phyloP scores from a whole-genome alignment of 768 basidiomycete species.

The Podaxis sp. region DNA sequence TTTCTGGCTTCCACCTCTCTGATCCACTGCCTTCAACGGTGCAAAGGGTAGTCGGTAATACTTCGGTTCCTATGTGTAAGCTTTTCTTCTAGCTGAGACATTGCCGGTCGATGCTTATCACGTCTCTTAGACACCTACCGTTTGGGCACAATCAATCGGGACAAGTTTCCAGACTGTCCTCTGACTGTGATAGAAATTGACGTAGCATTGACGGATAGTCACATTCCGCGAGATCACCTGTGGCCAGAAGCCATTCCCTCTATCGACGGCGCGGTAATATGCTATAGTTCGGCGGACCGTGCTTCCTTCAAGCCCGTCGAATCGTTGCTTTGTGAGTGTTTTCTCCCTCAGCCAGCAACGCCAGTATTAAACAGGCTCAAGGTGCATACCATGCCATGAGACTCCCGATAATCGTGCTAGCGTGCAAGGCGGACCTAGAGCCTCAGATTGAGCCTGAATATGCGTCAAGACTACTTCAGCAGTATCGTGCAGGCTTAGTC shows the following conservation, averaged over 20 bases:
- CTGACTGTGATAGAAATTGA: conserved; percentile 59
- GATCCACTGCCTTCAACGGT: conserved; percentile 37
- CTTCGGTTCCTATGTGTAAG: conserved; percentile 11
- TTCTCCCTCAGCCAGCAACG: neutral
- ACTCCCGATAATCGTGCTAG: conserved; percentile 72
- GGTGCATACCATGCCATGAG: conserved; percentile 58
- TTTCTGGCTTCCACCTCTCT: conserved; percentile 58
- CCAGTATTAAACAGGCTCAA: conserved; percentile 27
- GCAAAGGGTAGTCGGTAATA: conserved; percentile 8
- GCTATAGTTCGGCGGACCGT: conserved; percentile 72
- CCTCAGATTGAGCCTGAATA: conserved; percentile 55
- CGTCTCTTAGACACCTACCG: conserved; percentile 30
- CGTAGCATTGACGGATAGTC: conserved; percentile 36
- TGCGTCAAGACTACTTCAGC: conserved; percentile 48
- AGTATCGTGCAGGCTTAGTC: conserved; percentile 76
- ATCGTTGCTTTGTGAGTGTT: conserved; percentile 66
- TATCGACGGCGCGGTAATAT: conserved; percentile 80
- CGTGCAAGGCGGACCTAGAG: conserved; percentile 81
- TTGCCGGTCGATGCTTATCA: neutral
- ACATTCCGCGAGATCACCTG: conserved; percentile 21
- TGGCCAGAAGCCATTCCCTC: conserved; percentile 59
- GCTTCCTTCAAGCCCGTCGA: conserved; percentile 67
- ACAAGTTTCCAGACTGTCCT: conserved; percentile 35
- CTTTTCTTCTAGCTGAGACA: neutral
- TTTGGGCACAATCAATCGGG: conserved; percentile 19